A percentile compares a stretch with the other conserved stretches of the same genome.
These are phyloP conservation scores for Ustilago nuda DNA, from an alignment of 1,284 basidiomycete genomes.

Conservation along the genomic window DNA sequence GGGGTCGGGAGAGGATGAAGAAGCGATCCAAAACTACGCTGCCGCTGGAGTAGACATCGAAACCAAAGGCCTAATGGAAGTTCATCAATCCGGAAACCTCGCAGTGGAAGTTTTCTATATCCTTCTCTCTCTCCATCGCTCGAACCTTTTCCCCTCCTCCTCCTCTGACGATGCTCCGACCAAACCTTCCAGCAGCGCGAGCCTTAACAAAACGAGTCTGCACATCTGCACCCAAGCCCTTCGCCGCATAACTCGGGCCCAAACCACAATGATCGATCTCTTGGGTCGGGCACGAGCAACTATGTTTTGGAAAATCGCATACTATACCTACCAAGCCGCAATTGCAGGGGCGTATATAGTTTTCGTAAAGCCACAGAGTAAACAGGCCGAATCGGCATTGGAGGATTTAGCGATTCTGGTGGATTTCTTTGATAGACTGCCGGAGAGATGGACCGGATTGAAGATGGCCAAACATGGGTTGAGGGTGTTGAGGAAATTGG, in stretches of 20 bases:
- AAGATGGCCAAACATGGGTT: slow-evolving; percentile 44
- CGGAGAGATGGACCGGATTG: slow-evolving; percentile 42
- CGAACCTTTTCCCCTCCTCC: slow-evolving; percentile 32
- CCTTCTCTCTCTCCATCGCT: slow-evolving; percentile 31
- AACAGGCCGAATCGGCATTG: slow-evolving; percentile 32
- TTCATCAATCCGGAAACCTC: slow-evolving; percentile 42
- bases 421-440: slow-evolving; percentile 46
- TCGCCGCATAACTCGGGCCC: slow-evolving; percentile 35
- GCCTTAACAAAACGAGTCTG: slow-evolving; percentile 29
- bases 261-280: slow-evolving; percentile 40
- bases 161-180: not conserved
- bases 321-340: slow-evolving; percentile 47
- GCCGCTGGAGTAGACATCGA: slow-evolving; percentile 43
- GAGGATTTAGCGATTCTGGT: slow-evolving; percentile 40
- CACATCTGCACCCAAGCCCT: slow-evolving; percentile 44
- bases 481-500: slow-evolving; percentile 44
- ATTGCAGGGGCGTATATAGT: slow-evolving; percentile 46
- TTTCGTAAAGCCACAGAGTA: slow-evolving; percentile 41
- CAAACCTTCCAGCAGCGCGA: not conserved
- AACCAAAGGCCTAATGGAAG: slow-evolving; percentile 44
- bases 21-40: slow-evolving; percentile 30
- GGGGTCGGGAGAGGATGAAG: slow-evolving; percentile 13
- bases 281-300: slow-evolving; percentile 33
- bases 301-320: slow-evolving; percentile 52
- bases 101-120: slow-evolving; percentile 46